Base-by-base conservation (phyloP, 2,329 filamentous ascomycete species). In the Parascedosporium putredinis region DNA sequence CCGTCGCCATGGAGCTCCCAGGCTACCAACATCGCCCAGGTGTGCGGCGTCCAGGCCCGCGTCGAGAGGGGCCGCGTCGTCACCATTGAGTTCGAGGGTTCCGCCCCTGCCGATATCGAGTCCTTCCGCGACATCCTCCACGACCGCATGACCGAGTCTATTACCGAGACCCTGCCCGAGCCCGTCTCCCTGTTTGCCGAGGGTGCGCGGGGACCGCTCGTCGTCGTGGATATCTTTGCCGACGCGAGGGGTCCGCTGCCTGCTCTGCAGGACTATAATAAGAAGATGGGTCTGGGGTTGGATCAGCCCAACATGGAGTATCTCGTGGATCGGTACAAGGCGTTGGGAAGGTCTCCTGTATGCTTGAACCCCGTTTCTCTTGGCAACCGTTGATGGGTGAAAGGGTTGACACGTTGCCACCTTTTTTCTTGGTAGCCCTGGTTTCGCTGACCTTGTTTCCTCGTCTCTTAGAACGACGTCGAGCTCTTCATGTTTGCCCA, bases 401-500 rank as follows among this genome's bases (percentile, higher is more conserved):
- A 31, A 7, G n/a, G n/a, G n/a, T n/a, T n/a, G n/a, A n/a, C n/a
- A n/a, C n/a, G n/a, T 7, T 14, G 10, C n/a, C 18, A n/a, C 14
- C 23, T 22, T 12, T 23, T 23, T 14, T 24, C 20, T 23, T 20
- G 12, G 7, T 20, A 20, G 7, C 14, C n/a, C n/a, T 16, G 5
- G n/a, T 27, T 12, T 31, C 29, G 43, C 23, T 31, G 23, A 45
- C 14, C n/a, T 14, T 14, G 2, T 45, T 8, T 45, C n/a, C 22
- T 12, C 23, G 10, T 23, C 12, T 31, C 12, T 14, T 27, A 45
- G 27, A 51, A 89, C 53, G 93, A 97, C 64, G 87, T 97, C 42
- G 93, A 98, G 69, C 76, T 97, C 20, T 97, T 97, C 75, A 97
- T 97, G 93, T 98, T 97, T 65, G 91, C 91, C 14, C 93, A 98